A percentile compares a stretch with the other conserved stretches of the same genome.
Evolutionary conservation across 164 flowering plant genomes (phyloP).

Genomic region (Vitis cinerea): DNA sequence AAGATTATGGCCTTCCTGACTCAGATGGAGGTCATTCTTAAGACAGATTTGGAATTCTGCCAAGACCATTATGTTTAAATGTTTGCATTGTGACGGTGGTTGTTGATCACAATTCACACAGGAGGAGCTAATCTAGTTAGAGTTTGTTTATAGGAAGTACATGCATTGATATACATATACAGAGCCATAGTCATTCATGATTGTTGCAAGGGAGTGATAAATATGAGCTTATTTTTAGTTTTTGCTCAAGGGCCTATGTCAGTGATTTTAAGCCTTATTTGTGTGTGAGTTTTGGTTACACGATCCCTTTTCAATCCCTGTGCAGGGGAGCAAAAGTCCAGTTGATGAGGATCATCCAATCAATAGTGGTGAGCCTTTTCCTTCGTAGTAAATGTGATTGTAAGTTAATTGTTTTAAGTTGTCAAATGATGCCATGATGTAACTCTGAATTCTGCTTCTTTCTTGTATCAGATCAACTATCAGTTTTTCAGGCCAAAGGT

Average conservation of each 20-base stretch:
- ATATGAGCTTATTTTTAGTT: not conserved
- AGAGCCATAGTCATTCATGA: not conserved
- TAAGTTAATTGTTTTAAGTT: not conserved
- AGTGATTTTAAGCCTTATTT: not conserved
- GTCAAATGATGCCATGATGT: not conserved
- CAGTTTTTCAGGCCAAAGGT: conserved; percentile 1
- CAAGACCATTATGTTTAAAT: no score
- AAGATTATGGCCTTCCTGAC: no score
- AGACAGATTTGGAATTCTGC: no score
- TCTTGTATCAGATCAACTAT: conserved; percentile 21
- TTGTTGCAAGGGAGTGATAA: not conserved
- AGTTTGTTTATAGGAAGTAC: no score
- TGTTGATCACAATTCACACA: no score
- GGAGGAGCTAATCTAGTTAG: no score
- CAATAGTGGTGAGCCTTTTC: conserved; percentile 23
- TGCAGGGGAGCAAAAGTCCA: conserved; percentile 25
- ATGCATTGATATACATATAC: no score
- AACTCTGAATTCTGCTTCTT: not conserved
- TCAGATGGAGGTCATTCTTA: no score
- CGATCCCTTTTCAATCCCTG: not conserved
- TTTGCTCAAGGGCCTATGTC: not conserved
- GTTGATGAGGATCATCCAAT: conserved; percentile 18
- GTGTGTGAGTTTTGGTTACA: not conserved
- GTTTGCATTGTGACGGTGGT: no score
- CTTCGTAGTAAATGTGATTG: not conserved